Base-by-base conservation (phyloP, 202 grass and related monocot species). In the Dendrocalamus latiflorus region DNA sequence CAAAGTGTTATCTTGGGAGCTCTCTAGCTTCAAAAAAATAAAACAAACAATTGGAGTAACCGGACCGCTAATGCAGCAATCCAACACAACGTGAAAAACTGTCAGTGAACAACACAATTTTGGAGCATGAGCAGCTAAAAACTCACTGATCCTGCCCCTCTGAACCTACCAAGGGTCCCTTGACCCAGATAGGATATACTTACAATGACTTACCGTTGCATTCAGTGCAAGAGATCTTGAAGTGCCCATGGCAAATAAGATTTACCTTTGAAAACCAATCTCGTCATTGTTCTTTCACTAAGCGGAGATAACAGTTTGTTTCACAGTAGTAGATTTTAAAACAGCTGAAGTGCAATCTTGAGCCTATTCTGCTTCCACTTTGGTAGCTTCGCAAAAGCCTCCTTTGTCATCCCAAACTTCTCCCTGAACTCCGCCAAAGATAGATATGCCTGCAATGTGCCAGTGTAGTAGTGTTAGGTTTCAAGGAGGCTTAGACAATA, bases 331-430 rank as follows among this genome's bases (percentile, higher is more conserved):
- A 62, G 26, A 53, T 56, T 81, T 97, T 67, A 95, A 81, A 98
- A 98, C 26, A 98, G 74, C 77, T 95, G 93, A 57, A 98, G 95
- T 48, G 90, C 93, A 56, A 93, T 93, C 88, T 98, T 98, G 33
- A 98, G 87, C 86, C 92, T 98, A 50, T 90, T 98, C 80, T 98
- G 95, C 80, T 95, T 98, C 95, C 95, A 98, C 83, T 82, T 98
- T 22, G 95, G 93, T 83, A 98, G 83, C 84, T 98, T 98, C 1
- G 49, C 86, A 49, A 98, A 98, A 86, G 87, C 87, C 69, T 98
- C 95, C 78, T 98, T 98, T 73, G 91, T 59, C 93, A 98, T 98
- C 10, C 89, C 89, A 43, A 98, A 98, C 87, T 88, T 98, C 68
- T 90, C 85, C 73, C 86, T 93, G 68, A 98, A 98, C 68, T 95